phyloP scores from a whole-genome alignment of 2,329 filamentous ascomycete species.

The Bertia moriformis region DNA sequence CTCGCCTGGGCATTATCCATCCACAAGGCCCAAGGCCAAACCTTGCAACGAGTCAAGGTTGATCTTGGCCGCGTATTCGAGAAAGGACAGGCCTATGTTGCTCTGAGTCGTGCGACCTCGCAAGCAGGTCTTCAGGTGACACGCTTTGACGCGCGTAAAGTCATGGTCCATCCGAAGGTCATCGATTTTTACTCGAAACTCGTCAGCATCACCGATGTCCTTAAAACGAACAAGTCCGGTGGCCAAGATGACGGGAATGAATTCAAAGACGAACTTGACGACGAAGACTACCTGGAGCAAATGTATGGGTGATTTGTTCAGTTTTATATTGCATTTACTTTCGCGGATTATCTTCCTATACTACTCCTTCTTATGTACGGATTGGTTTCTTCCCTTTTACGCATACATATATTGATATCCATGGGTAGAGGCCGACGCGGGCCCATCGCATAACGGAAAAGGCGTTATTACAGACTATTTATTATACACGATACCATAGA shows the following conservation, averaged over 20 bases:
- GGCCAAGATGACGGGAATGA: neutral
- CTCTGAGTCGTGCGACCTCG: conserved; percentile 38
- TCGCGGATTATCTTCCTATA: no score
- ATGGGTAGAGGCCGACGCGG: no score
- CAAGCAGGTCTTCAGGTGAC: conserved; percentile 56
- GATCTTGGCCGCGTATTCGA: conserved; percentile 35
- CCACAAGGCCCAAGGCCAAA: conserved; percentile 50
- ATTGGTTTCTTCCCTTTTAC: no score
- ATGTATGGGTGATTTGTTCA: neutral
- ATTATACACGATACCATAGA: no score
- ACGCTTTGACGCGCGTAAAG: conserved; percentile 76
- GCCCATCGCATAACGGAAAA: no score
- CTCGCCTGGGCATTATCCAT: conserved; percentile 49
- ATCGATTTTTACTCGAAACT: conserved; percentile 73
- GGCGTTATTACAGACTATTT: no score
- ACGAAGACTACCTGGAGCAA: neutral
- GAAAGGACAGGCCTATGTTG: conserved; percentile 46
- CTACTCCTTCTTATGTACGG: no score
- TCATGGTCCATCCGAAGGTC: conserved; percentile 85
- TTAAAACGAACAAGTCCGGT: neutral
- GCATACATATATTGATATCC: no score
- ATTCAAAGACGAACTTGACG: neutral
- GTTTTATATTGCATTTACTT: no score
- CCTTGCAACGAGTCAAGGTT: conserved; percentile 40
- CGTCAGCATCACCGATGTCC: conserved; percentile 50